Evolutionary conservation across 164 flowering plant species (phyloP).

Genomic region (Tetracentron sinense): DNA sequence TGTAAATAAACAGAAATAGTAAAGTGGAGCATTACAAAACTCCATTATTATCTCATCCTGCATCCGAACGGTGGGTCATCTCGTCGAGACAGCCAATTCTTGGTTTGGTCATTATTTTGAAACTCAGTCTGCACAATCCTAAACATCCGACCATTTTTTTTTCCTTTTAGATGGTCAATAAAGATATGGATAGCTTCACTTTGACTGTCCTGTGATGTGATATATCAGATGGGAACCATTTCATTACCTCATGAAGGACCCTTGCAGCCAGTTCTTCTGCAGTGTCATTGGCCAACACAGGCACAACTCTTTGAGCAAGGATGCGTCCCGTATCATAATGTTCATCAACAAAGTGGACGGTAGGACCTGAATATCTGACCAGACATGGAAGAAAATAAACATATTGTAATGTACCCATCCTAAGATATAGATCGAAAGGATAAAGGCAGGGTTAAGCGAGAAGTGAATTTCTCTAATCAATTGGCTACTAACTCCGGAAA

Average conservation of each 20-base stretch:
- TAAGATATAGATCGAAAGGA: neutral
- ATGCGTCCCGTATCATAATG: slow-evolving; percentile 85
- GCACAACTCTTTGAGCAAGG: slow-evolving; percentile 85
- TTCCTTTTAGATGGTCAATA: neutral
- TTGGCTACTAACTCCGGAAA: too few relatives aligned
- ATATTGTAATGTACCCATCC: neutral
- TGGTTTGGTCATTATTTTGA: neutral
- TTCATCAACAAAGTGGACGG: slow-evolving; percentile 90
- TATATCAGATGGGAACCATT: neutral
- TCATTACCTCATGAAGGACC: slow-evolving; percentile 69
- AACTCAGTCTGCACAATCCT: neutral
- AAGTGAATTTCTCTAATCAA: too few relatives aligned
- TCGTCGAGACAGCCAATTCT: neutral
- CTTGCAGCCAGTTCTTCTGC: slow-evolving; percentile 80
- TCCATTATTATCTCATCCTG: neutral
- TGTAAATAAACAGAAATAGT: neutral
- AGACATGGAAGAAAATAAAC: neutral
- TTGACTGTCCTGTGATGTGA: too few relatives aligned
- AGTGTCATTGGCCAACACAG: slow-evolving; percentile 67
- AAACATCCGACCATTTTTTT: neutral
- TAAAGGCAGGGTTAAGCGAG: too few relatives aligned
- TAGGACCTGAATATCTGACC: slow-evolving; percentile 77
- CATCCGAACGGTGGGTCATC: neutral
- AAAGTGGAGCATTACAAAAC: neutral
- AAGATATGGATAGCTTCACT: neutral